Percentiles rank a stretch among this genome's conserved stretches.
Evolutionary conservation across 805 yeast genomes (phyloP).

Genomic region (Lipomyces yamanashiensis): DNA sequence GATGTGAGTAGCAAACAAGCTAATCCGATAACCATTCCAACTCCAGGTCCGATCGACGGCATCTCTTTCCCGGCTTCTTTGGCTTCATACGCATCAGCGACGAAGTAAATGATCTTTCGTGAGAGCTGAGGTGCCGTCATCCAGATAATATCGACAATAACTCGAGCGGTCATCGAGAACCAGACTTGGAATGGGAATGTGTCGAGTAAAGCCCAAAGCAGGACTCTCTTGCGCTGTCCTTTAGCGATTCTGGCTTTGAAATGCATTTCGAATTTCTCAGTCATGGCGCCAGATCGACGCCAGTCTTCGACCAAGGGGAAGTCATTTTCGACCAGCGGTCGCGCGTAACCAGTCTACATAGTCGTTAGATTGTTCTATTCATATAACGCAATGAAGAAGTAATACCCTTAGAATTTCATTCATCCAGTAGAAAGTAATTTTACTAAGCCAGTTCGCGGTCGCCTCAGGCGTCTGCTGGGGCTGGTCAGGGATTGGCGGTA

Average conservation of each 20-base stretch:
- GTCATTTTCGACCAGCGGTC: constrained; percentile 65
- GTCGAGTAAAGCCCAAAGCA: constrained; percentile 46
- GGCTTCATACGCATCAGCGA: constrained; percentile 53
- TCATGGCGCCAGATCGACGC: constrained; percentile 47
- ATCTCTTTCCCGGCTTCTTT: constrained; percentile 40
- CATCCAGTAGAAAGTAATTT: constrained; percentile 9
- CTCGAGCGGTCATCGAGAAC: constrained; percentile 45
- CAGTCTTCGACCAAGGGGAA: constrained; percentile 52
- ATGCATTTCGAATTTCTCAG: constrained; percentile 45
- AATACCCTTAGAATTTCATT: constrained; percentile 1
- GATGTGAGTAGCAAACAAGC: constrained; percentile 57
- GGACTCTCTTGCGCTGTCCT: constrained; percentile 40
- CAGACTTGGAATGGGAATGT: constrained; percentile 47
- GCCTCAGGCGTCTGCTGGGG: constrained; percentile 34
- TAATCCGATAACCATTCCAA: constrained; percentile 78
- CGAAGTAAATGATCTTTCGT: constrained; percentile 65
- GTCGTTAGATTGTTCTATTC: neutral
- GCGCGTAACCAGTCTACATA: constrained; percentile 55
- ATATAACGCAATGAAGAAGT: neutral
- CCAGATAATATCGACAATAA: constrained; percentile 44
- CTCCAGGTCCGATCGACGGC: constrained; percentile 59
- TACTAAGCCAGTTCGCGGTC: constrained; percentile 42
- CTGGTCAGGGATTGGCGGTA: constrained; percentile 39
- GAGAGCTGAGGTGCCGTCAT: constrained; percentile 71
- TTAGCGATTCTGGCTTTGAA: constrained; percentile 42